Evolutionary conservation across 805 yeast genomes (phyloP), one percentile per base, ranked within the genome.

Genomic region (Lipomyces sp.): DNA sequence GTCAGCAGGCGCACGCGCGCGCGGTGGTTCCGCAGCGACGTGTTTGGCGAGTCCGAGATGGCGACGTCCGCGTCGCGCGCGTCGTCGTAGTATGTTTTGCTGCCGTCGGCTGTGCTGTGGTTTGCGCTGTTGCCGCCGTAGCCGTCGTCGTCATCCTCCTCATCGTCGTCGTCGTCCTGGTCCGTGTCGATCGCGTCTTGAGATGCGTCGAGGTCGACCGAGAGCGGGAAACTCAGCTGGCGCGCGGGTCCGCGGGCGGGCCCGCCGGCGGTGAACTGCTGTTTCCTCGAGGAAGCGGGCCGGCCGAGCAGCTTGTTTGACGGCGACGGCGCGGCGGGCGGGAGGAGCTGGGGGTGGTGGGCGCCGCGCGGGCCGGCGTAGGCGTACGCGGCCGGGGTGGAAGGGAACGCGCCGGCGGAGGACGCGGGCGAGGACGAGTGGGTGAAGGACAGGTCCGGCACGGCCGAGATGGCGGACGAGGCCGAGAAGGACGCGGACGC

Each of bases 11-110:
- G 57, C 23, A 63, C 45, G 34, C 49, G 49, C 21, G 61, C 63
- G 14, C 66, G 60, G 47, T 63, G 65, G 29, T 60, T 51, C n/a
- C 60, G 51, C 40, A 63, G 53, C 24, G 64, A 59, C 14, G 63
- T 56, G 39, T 45, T 56, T 32, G 65, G 65, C 13, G 64, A 63
- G 16, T 44, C 22, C 14, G 58, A 50, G 14, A 45, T 34, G 26
- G 33, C 34, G 22, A 22, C 16, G 43, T 11, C 31, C 16, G 32
- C 26, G 26, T 29, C 33, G n/a, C 14, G 14, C 24, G 8, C 36
- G 35, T 18, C 44, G 39, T n/a, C 39, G 26, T 18, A 34, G 11
- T 19, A 26, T 2, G 23, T 8, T 13, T 24, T 38, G 33, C 23
- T 29, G 23, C 21, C 36, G 31, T 6, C 48, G n/a, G n/a, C n/a